These are phyloP conservation scores for Linnemannia elongata DNA, from an alignment of 192 early-diverging fungal genomes.

Conservation along the genomic window DNA sequence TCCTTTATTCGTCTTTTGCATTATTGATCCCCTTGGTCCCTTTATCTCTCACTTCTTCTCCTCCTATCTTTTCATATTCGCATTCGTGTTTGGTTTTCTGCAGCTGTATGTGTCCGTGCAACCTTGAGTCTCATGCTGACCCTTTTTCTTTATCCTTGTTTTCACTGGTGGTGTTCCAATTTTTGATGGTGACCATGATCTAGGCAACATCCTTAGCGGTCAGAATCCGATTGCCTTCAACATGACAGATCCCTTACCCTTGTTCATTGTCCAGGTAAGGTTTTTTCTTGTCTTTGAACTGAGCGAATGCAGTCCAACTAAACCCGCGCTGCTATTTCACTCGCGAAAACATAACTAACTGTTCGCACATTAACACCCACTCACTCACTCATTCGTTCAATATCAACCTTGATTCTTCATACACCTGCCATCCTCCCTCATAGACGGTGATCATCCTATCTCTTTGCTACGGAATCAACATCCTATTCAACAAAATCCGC, in stretches of 20 bases:
- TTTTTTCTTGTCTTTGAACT: background rate
- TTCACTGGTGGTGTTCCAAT: background rate
- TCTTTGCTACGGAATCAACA: constrained; percentile 75
- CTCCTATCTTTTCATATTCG: background rate
- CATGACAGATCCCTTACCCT: constrained; percentile 66
- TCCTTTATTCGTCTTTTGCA: background rate
- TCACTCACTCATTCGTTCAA: background rate
- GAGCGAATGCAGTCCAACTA: too few species aligned
- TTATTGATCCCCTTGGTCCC: background rate
- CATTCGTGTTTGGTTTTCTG: background rate
- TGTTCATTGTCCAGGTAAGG: constrained; percentile 82
- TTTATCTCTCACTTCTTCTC: background rate
- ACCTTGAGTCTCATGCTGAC: background rate
- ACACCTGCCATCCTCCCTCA: background rate
- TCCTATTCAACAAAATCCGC: constrained; percentile 68
- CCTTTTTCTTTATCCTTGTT: background rate
- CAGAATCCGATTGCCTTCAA: constrained; percentile 70
- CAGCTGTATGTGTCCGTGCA: background rate
- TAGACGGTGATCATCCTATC: constrained; percentile 76
- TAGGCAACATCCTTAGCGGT: constrained; percentile 67
- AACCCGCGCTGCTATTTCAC: background rate
- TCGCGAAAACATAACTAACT: background rate
- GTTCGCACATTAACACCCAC: background rate
- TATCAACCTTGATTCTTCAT: too few species aligned
- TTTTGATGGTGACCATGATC: background rate